phyloP scores from a whole-genome alignment of 1,139 yeast genomes.

The Kluyveromyces sp. region DNA sequence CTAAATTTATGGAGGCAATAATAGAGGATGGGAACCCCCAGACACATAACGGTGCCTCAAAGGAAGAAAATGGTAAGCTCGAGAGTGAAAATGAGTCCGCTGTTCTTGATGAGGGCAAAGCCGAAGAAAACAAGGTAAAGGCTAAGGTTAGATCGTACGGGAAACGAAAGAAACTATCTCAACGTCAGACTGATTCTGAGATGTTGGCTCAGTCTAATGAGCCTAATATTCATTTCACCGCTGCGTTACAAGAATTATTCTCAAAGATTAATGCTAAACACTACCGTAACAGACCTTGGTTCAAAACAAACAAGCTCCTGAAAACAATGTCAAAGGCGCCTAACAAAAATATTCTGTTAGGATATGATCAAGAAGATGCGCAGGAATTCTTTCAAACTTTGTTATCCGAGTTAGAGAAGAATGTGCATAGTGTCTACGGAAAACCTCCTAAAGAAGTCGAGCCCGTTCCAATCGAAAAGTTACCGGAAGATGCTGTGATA shows the following conservation, averaged over 20 bases:
- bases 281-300: constrained; percentile 45
- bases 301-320: constrained; percentile 57
- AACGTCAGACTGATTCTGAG: constrained; percentile 12
- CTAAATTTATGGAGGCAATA: constrained; percentile 45
- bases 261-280: constrained; percentile 52
- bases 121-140: constrained; percentile 5
- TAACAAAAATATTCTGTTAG: constrained; percentile 63
- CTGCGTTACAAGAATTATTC: constrained; percentile 44
- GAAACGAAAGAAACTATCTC: constrained; percentile 16
- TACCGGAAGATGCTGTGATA: constrained; percentile 31
- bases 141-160: constrained; percentile 17
- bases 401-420: constrained; percentile 65
- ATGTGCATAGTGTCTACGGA: constrained; percentile 31
- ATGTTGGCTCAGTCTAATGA: constrained; percentile 15
- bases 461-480: constrained; percentile 26
- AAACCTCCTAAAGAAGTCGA: constrained; percentile 11
- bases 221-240: constrained; percentile 41
- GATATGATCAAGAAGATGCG: constrained; percentile 91
- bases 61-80: constrained; percentile 18
- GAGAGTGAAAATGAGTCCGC: constrained; percentile 3
- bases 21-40: constrained; percentile 14
- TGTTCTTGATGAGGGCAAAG: neutral
- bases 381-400: constrained; percentile 87
- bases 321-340: constrained; percentile 76
- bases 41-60: constrained; percentile 30